Evolutionary conservation across 192 early-diverging fungal species (phyloP).

Genomic region (Coemansia guatemalensis): DNA sequence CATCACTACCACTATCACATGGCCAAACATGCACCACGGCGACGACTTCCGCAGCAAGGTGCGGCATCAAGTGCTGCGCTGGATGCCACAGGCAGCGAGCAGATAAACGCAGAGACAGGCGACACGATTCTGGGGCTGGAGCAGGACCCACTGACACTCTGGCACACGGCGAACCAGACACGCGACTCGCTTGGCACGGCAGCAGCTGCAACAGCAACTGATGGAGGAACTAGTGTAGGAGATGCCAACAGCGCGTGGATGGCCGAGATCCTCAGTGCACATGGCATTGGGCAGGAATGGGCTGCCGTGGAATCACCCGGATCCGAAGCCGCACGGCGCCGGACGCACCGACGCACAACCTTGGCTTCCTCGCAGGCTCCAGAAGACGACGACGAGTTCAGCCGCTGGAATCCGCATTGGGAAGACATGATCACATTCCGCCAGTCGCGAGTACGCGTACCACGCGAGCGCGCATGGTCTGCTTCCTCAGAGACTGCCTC

Average conservation of each 20-base stretch:
- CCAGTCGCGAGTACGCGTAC: conserved; percentile 45
- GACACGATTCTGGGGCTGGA: background rate
- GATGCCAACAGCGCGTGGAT: conserved; percentile 23
- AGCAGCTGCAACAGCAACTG: background rate
- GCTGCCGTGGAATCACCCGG: conserved; percentile 2
- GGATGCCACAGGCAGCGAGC: background rate
- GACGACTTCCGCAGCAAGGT: conserved; percentile 12
- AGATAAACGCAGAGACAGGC: background rate
- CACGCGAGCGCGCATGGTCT: conserved; percentile 54
- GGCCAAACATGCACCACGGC: conserved; percentile 14
- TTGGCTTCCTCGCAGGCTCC: conserved; percentile 22
- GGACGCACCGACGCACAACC: conserved; percentile 33
- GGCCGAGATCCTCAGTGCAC: conserved; percentile 28
- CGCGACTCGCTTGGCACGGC: background rate
- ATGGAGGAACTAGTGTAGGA: background rate
- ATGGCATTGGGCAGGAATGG: conserved; percentile 40
- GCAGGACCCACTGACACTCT: conserved; percentile 30
- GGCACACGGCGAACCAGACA: conserved; percentile 23
- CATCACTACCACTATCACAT: conserved; percentile 30
- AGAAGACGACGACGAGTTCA: conserved; percentile 29
- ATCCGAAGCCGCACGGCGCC: conserved; percentile 15
- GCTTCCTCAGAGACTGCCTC: conserved; percentile 23
- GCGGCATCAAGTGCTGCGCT: background rate
- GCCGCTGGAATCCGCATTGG: conserved; percentile 55
- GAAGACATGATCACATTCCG: conserved; percentile 58